Evolutionary conservation across 768 basidiomycete species (phyloP), one percentile per base, ranked within the genome.

Genomic region (Suillus cothurnatus): DNA sequence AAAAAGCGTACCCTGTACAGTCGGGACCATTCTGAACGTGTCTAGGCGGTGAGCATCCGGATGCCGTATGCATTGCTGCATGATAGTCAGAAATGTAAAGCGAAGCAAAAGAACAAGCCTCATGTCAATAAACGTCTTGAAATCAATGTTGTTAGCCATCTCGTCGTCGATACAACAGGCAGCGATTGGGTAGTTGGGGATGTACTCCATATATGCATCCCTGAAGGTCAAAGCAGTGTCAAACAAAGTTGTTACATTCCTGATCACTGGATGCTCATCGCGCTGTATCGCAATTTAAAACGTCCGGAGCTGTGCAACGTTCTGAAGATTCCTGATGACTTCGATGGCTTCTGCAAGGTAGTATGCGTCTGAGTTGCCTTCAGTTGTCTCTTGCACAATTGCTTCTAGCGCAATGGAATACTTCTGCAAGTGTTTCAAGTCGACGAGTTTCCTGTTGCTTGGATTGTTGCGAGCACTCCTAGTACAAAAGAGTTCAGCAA

Each of bases 21-120:
- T 43, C 96, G 84, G 86, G 98, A 98, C 97, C 96, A 97, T 69
- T 97, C 95, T 5, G 93, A 91, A 61, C 91, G 87, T 91, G 73
- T 95, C 95, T 23, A 94, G 82, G 59, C 90, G 87, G 71, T 92
- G 88, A 1, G 94, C 87, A 64, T 91, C 90, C 0, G 89, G 86
- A 69, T 93, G 88, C 38, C 90, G 87, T 14, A 78, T 77, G 60
- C 81, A 85, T 77, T 80, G 76, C 82, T 84, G 34, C 2, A 53
- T 2, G 43, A 39, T 38, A 21, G 36, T 73, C 41, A 72, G 52
- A 8, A n/a, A 45, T 50, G 36, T 23, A 21, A 50, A 58, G 4
- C 5, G 11, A 23, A 32, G 32, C 11, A 58, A 21, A 9, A 58
- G 21, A 21, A 23, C 36, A 6, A n/a, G 32, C 58, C 86, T 61